These are phyloP conservation scores for Annulohypoxylon truncatum DNA, from an alignment of 2,329 filamentous ascomycete species.

Conservation along the genomic window DNA sequence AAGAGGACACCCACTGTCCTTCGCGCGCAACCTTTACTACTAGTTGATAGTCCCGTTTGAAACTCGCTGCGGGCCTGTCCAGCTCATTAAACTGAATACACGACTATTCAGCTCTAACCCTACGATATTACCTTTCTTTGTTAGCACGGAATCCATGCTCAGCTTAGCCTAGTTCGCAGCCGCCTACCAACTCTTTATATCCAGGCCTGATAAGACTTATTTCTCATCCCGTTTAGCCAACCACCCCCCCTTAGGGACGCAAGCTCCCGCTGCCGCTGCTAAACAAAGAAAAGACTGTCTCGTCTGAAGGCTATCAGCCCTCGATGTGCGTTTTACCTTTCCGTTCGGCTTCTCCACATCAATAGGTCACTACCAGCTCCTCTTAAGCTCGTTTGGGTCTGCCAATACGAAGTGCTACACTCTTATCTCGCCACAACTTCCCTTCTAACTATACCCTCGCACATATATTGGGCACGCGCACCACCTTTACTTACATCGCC, in stretches of 20 bases:
- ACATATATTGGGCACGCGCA: constrained; percentile 47
- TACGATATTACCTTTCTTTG: constrained; percentile 50
- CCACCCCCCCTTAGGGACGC: constrained; percentile 45
- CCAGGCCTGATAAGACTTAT: constrained; percentile 31
- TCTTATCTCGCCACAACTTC: constrained; percentile 31
- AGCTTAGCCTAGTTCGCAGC: constrained; percentile 44
- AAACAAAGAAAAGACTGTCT: constrained; percentile 50
- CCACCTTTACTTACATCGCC: constrained; percentile 27
- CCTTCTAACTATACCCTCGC: constrained; percentile 44
- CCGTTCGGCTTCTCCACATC: constrained; percentile 39
- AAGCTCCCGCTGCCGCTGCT: constrained; percentile 45
- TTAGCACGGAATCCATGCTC: constrained; percentile 42
- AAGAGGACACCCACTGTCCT: constrained; percentile 41
- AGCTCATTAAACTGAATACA: constrained; percentile 44
- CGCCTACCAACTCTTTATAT: constrained; percentile 39
- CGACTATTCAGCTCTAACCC: constrained; percentile 41
- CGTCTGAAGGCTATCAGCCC: constrained; percentile 45
- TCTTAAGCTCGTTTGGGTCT: constrained; percentile 34
- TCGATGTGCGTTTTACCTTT: constrained; percentile 44
- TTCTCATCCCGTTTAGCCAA: constrained; percentile 41
- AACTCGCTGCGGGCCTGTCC: constrained; percentile 30
- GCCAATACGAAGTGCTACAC: constrained; percentile 42
- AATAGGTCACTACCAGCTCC: constrained; percentile 32
- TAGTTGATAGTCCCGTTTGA: constrained; percentile 41
- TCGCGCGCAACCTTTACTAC: constrained; percentile 36